Conservation (phyloP, 2,329 filamentous ascomycete species). For the Didymella pomorum region DNA sequence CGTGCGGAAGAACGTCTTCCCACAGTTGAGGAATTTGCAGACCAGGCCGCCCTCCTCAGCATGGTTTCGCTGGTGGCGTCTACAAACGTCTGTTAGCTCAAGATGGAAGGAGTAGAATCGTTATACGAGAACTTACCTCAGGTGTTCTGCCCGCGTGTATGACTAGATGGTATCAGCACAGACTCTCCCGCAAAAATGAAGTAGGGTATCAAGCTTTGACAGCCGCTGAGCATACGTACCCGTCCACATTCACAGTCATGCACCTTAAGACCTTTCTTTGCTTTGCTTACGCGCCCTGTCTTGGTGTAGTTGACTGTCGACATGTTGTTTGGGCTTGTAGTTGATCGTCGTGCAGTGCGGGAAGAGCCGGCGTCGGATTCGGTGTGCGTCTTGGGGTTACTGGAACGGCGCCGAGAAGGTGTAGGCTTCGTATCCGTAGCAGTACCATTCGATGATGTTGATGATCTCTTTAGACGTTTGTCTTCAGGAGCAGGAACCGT, state of each 20-base stretch:
- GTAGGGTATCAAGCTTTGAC: neutral
- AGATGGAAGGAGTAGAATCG: neutral
- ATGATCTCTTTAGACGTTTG: constrained; percentile 31
- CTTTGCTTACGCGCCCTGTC: constrained; percentile 58
- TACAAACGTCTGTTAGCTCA: constrained; percentile 22
- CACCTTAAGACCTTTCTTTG: constrained; percentile 57
- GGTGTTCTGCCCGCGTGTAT: constrained; percentile 58
- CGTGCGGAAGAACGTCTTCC: constrained; percentile 54
- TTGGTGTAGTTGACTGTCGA: constrained; percentile 53
- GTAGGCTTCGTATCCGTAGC: constrained; percentile 31
- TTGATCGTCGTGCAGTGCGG: constrained; percentile 42
- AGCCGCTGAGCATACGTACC: constrained; percentile 43
- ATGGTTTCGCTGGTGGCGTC: constrained; percentile 59
- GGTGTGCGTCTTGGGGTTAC: constrained; percentile 32
- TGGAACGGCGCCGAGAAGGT: constrained; percentile 41
- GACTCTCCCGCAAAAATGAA: neutral
- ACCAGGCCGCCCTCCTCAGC: constrained; percentile 51
- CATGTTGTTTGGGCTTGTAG: constrained; percentile 41
- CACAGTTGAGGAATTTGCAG: constrained; percentile 54
- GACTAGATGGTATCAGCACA: constrained; percentile 48
- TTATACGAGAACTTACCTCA: constrained; percentile 48
- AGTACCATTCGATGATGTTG: constrained; percentile 42
- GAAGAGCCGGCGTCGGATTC: constrained; percentile 40
- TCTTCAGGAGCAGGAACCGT: constrained; percentile 25
- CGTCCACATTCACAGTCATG: constrained; percentile 59